Evolutionary conservation across 352 stramenopile species (phyloP), one percentile per base, ranked within the genome.

Genomic region (Peronosclerospora sorghi): DNA sequence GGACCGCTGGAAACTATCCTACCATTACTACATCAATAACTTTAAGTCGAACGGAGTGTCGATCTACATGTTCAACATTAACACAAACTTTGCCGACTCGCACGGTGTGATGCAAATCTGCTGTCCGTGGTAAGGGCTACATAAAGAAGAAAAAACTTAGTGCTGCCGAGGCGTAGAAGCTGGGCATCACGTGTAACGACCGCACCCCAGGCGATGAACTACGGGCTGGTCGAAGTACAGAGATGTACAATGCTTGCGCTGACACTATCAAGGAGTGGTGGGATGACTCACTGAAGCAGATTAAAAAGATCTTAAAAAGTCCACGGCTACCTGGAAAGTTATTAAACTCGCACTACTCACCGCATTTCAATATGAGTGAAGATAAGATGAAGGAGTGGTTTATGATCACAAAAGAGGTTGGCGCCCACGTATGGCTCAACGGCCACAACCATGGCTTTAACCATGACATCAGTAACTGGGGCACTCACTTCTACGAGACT

Each of bases 291-390:
- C n/a, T n/a, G n/a, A n/a, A n/a, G n/a, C n/a, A n/a, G n/a, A n/a
- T n/a, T n/a, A n/a, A 51, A 73, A 73, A 48, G 80, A 93, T 38
- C 47, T 93, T 2, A 58, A 59, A 43, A 53, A 54, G 2, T 93
- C 80, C 0, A 90, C 38, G 29, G 78, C 80, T 13, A 86, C 74
- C 8, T 93, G 75, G 71, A 93, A 90, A 68, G 61, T 93, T 40
- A 71, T 93, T 37, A n/a, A 93, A 93, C 63, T 89, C 80, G 56
- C 80, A 93, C 64, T 93, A 93, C 67, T 93, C 78, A 40, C 78
- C 80, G 15, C 77, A 89, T 55, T 88, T 88, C 49, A 77, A 92
- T 67, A 92, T 92, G 80, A 85, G 62, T 43, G 71, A 83, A 35
- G 69, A 84, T 48, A 88, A 87, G 68, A 90, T 92, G 77, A 86